phyloP scores from a whole-genome alignment of 352 stramenopile species.

The Pythium dissotocum region DNA sequence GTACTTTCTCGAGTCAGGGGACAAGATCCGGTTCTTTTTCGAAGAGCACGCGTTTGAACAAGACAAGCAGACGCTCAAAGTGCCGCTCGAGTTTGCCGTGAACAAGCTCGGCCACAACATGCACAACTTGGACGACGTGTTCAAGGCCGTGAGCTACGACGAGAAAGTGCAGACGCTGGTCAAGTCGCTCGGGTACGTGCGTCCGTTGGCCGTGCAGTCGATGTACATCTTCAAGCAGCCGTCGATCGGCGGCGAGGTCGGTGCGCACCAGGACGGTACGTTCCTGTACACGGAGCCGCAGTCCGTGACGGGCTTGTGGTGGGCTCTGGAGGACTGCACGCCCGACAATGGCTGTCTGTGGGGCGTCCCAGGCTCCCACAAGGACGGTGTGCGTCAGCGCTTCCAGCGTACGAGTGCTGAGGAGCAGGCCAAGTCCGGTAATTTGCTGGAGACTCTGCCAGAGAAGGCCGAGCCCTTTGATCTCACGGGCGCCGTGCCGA shows the following conservation, averaged over 20 bases:
- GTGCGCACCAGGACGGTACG: slow-evolving; percentile 95
- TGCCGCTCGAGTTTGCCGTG: slow-evolving; percentile 75
- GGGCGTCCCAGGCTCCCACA: slow-evolving; percentile 90
- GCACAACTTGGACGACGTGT: slow-evolving; percentile 88
- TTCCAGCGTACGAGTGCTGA: slow-evolving; percentile 66
- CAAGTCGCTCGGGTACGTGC: slow-evolving; percentile 82
- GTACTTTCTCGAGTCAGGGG: slow-evolving; percentile 94
- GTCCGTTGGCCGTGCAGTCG: slow-evolving; percentile 91
- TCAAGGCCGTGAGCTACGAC: slow-evolving; percentile 86
- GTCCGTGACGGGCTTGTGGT: slow-evolving; percentile 95
- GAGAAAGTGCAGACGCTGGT: slow-evolving; percentile 71
- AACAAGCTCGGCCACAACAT: slow-evolving; percentile 97
- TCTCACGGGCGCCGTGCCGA: slow-evolving; percentile 50
- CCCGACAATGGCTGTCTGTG: slow-evolving; percentile 95
- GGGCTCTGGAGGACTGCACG: slow-evolving; percentile 94
- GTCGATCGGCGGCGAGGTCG: slow-evolving; percentile 92
- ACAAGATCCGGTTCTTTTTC: slow-evolving; percentile 94
- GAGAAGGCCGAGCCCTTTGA: slow-evolving; percentile 57
- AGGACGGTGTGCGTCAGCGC: slow-evolving; percentile 82
- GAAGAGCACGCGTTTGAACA: slow-evolving; percentile 81
- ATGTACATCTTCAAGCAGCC: slow-evolving; percentile 99
- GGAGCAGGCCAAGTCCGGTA: slow-evolving; percentile 38
- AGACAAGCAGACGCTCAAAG: slow-evolving; percentile 65
- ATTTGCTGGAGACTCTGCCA: slow-evolving; percentile 67
- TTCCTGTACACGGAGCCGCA: slow-evolving; percentile 97